These are phyloP conservation scores for Aspergillus persii DNA, from an alignment of 2,329 filamentous ascomycete species.

Conservation along the genomic window DNA sequence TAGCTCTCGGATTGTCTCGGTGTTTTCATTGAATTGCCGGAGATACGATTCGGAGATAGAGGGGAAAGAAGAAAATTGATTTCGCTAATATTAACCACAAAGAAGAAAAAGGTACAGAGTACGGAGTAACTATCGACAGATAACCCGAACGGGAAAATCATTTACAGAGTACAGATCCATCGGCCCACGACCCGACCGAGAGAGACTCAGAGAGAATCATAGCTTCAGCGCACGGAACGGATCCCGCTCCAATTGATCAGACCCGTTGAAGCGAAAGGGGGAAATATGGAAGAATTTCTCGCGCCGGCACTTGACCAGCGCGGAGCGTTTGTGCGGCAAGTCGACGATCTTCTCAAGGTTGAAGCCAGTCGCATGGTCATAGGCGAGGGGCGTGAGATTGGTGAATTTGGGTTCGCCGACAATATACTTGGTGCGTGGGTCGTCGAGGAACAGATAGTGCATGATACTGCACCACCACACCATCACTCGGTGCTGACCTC, in stretches of 20 bases:
- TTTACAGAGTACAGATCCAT: background rate
- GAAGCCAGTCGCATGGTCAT: conserved; percentile 72
- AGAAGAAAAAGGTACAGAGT: background rate
- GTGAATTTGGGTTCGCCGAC: conserved; percentile 68
- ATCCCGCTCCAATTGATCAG: conserved; percentile 21
- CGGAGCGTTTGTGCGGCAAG: conserved; percentile 68
- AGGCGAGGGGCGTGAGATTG: conserved; percentile 66
- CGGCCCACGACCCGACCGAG: background rate
- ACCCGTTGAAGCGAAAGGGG: conserved; percentile 24
- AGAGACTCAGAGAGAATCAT: conserved; percentile 2
- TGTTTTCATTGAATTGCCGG: background rate
- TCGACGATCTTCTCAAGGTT: conserved; percentile 70
- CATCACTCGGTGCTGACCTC: conserved; percentile 54
- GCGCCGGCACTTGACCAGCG: conserved; percentile 61
- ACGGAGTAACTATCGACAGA: background rate
- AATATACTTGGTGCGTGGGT: conserved; percentile 53
- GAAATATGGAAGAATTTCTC: conserved; percentile 68
- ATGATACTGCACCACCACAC: conserved; percentile 58
- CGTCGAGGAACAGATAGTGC: conserved; percentile 59
- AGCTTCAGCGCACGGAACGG: conserved; percentile 20
- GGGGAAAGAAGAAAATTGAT: background rate
- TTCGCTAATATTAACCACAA: background rate
- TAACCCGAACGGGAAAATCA: background rate
- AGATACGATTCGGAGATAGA: background rate
- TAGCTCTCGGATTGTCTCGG: background rate